Conservation (phyloP, 73 alveolate genomes). For the Paramecium sonneborni region DNA sequence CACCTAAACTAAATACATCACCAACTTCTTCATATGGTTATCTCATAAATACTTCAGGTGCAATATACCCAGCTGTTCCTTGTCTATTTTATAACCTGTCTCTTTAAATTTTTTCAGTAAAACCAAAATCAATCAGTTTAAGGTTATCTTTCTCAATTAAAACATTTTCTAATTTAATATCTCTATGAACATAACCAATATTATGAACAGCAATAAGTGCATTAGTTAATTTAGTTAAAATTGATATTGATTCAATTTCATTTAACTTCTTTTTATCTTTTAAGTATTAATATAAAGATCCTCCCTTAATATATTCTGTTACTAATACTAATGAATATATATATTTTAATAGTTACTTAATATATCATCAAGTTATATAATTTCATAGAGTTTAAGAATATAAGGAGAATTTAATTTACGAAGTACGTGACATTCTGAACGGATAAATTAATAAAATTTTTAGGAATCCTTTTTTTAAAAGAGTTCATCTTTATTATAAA, state of each 20-base stretch:
- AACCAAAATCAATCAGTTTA: background rate
- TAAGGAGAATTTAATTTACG: background rate
- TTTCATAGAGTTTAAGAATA: background rate
- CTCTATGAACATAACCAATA: constrained; percentile 36
- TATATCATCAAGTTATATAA: background rate
- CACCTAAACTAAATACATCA: constrained; percentile 16
- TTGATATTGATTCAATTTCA: background rate
- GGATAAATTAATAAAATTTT: background rate
- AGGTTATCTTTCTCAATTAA: background rate
- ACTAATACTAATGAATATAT: background rate
- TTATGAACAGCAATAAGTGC: background rate
- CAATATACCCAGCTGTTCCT: constrained; percentile 32
- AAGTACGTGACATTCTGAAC: background rate
- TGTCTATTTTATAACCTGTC: background rate
- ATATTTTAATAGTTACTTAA: background rate
- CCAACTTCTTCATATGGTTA: background rate
- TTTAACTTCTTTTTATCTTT: background rate
- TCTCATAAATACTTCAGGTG: background rate
- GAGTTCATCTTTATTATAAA: background rate
- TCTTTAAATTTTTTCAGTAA: background rate
- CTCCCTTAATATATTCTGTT: constrained; percentile 12
- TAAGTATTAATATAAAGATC: background rate
- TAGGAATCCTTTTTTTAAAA: background rate
- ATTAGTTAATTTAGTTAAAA: background rate
- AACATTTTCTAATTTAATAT: constrained; percentile 11